Evolutionary conservation across 371 early-diverging fungal species (phyloP), one percentile per base, ranked within the genome.

Genomic region (Mortierella sp.): DNA sequence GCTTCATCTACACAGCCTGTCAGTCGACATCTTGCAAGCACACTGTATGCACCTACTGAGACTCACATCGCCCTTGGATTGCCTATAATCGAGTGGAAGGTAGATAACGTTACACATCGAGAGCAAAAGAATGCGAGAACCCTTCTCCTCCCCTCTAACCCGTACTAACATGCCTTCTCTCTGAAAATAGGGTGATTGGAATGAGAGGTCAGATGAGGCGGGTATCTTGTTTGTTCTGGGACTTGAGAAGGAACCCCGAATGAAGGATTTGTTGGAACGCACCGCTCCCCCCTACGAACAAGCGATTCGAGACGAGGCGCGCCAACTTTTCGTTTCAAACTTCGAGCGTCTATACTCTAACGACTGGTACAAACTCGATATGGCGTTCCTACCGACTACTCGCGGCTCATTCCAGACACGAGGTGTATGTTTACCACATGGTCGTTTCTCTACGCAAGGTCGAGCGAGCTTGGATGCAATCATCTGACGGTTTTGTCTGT

Each of bases 41-140:
- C 94, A 12, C 83, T 96, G 31, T 94, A 88, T 82, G 83, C 83
- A 6, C 96, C 95, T 0, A 82, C 67, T 0, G 92, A 91, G n/a
- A 82, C 80, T 5, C 76, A 91, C 2, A 79, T 87, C 0, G 79
- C 78, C 6, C 71, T 95, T 12, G 86, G 88, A 0, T 54, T 94
- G 8, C 93, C 93, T 2, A 52, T 93, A 18, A 79, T 96, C 28
- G 82, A 84, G 45, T 94, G 94, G 95, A 83, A 82, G 19, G 79
- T 34, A 34, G 10, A 34, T 34, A 34, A 34, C 27, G 61, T 31
- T 14, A 18, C 26, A 26, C 91, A 90, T 66, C 64, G 42, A 30
- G 42, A 24, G 41, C 64, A 13, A 57, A 61, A 2, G 71, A 81
- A 49, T 46, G 84, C 83, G 72, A 84, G 86, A 84, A 64, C 27